Conservation (phyloP, 345 rosid species). For the Eucalyptus shirleyi region DNA sequence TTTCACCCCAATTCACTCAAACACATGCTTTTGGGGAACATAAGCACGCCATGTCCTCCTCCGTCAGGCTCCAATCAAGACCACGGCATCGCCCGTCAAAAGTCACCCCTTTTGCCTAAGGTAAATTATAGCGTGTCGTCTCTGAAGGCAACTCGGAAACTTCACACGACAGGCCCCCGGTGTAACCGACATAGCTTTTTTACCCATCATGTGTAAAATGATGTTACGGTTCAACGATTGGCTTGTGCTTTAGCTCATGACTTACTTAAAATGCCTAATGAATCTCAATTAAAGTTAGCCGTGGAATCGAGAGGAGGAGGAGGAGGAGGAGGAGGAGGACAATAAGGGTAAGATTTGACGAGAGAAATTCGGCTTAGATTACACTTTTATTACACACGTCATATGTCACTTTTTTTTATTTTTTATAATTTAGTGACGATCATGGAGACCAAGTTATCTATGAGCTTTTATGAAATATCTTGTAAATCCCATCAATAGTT, state of each 20-base stretch:
- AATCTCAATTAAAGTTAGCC: background rate
- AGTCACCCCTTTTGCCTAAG: too few relatives aligned
- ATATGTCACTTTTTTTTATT: too few relatives aligned
- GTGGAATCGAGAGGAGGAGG: background rate
- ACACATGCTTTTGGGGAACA: too few relatives aligned
- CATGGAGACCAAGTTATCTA: background rate
- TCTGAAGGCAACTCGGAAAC: background rate
- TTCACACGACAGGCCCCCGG: too few relatives aligned
- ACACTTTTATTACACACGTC: background rate
- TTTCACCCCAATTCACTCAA: too few relatives aligned
- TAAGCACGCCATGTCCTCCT: too few relatives aligned
- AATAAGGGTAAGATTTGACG: background rate
- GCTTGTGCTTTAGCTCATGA: background rate
- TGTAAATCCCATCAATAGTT: background rate
- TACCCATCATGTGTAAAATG: background rate
- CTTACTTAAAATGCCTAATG: background rate
- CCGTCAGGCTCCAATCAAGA: too few relatives aligned
- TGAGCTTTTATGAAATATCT: background rate
- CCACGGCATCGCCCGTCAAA: too few relatives aligned
- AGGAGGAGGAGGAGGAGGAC: background rate
- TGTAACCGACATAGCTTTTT: too few relatives aligned
- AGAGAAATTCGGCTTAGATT: background rate
- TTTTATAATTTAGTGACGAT: background rate
- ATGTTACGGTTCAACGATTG: background rate
- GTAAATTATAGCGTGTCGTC: background rate